phyloP scores from a whole-genome alignment of 768 basidiomycete species.

The Neoboletus magnificus region DNA sequence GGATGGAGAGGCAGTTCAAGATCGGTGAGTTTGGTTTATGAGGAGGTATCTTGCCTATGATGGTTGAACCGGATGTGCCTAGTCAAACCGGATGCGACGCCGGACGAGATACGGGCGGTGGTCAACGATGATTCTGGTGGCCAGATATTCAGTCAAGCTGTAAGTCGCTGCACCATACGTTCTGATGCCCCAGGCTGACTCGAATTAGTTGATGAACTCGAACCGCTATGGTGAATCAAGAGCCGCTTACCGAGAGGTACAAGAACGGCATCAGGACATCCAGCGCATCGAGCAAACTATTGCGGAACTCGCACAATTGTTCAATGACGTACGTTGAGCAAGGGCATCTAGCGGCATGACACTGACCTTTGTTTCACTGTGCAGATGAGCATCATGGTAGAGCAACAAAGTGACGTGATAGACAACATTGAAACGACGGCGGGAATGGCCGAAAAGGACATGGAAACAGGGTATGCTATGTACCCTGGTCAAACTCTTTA shows the following conservation, averaged over 20 bases:
- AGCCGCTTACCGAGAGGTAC: slow-evolving; percentile 94
- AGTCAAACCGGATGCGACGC: slow-evolving; percentile 93
- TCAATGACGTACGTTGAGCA: slow-evolving; percentile 73
- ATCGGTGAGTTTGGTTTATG: slow-evolving; percentile 52
- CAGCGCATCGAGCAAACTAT: slow-evolving; percentile 93
- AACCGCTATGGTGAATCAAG: slow-evolving; percentile 88
- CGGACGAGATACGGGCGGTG: slow-evolving; percentile 84
- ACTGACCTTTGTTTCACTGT: slow-evolving; percentile 7
- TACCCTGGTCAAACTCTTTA: not conserved
- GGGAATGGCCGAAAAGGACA: slow-evolving; percentile 70
- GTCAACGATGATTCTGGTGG: slow-evolving; percentile 77
- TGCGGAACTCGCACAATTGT: slow-evolving; percentile 89
- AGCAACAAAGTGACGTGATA: slow-evolving; percentile 90
- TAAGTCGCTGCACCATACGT: slow-evolving; percentile 29
- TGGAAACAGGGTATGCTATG: slow-evolving; percentile 71
- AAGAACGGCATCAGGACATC: slow-evolving; percentile 94
- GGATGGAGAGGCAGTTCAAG: slow-evolving; percentile 83
- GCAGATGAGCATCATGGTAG: slow-evolving; percentile 92
- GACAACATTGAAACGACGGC: slow-evolving; percentile 80
- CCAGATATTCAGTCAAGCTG: slow-evolving; percentile 90
- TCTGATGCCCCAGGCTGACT: not conserved
- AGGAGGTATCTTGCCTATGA: not conserved
- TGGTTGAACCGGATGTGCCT: not conserved
- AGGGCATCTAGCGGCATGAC: not conserved
- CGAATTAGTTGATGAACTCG: slow-evolving; percentile 75